Evolutionary conservation across 441 rosid species (phyloP).

Genomic region (Hura crepitans): DNA sequence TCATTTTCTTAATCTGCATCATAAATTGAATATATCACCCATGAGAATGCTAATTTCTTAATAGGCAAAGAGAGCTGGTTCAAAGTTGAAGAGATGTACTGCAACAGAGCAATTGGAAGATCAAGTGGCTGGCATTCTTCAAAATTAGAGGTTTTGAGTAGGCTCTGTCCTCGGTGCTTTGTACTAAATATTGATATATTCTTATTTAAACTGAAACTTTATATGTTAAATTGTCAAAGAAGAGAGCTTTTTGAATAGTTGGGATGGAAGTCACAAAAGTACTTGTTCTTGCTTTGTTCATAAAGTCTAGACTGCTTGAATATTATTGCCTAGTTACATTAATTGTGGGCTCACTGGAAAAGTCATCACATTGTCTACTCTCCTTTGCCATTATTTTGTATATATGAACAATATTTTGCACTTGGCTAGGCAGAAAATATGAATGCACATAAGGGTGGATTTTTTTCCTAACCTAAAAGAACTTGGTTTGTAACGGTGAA

Average conservation of each 20-base stretch:
- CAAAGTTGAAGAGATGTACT: constrained; percentile 84
- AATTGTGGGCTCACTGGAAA: background rate
- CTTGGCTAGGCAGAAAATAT: constrained; percentile 82
- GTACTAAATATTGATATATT: background rate
- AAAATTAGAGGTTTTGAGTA: constrained; percentile 71
- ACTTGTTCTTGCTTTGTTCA: constrained; percentile 9
- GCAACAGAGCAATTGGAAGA: constrained; percentile 91
- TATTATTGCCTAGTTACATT: background rate
- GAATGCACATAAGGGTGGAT: constrained; percentile 81
- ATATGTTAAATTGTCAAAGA: constrained; percentile 49
- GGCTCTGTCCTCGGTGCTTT: background rate
- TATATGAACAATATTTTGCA: constrained; percentile 1
- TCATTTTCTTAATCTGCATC: no score
- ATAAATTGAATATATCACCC: no score
- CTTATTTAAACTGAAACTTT: constrained; percentile 15
- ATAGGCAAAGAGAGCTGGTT: constrained; percentile 88
- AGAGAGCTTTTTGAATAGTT: constrained; percentile 88
- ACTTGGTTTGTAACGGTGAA: constrained; percentile 93
- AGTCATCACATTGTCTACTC: background rate
- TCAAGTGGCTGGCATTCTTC: constrained; percentile 65
- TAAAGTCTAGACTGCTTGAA: background rate
- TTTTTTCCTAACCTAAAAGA: constrained; percentile 81
- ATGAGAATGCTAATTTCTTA: background rate
- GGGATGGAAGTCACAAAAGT: constrained; percentile 98
- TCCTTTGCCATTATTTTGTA: background rate